phyloP scores from a whole-genome alignment of 768 basidiomycete species.

The Agaricus sinodeliciosus region DNA sequence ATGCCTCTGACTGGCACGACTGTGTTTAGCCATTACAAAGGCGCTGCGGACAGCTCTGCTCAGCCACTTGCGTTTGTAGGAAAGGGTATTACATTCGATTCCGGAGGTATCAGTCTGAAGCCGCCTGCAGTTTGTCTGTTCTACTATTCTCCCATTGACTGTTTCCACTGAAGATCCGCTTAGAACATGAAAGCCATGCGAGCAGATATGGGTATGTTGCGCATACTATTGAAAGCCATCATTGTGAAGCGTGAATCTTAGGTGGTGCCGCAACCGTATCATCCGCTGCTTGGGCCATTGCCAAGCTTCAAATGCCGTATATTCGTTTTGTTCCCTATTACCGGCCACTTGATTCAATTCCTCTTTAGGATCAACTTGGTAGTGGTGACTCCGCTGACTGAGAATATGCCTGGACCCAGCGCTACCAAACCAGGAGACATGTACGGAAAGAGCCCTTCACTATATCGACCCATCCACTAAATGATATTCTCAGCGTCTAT shows the following conservation, averaged over 20 bases:
- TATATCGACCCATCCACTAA: not conserved
- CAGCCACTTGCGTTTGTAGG: conserved; percentile 74
- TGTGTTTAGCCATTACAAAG: conserved; percentile 65
- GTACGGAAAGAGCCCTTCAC: conserved; percentile 29
- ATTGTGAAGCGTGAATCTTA: conserved; percentile 14
- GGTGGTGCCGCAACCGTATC: conserved; percentile 79
- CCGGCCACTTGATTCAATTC: not conserved
- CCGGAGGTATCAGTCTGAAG: conserved; percentile 84
- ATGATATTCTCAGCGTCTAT: conserved; percentile 46
- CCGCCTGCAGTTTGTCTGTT: conserved; percentile 47
- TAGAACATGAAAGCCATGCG: conserved; percentile 83
- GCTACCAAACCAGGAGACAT: conserved; percentile 84
- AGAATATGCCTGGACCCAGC: conserved; percentile 77
- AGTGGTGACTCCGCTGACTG: conserved; percentile 66
- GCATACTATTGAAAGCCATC: not conserved
- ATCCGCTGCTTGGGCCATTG: conserved; percentile 68
- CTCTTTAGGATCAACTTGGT: conserved; percentile 63
- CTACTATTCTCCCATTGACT: not conserved
- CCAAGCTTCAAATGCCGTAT: conserved; percentile 72
- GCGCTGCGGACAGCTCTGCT: conserved; percentile 47
- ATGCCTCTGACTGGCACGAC: not conserved
- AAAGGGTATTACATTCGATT: conserved; percentile 88
- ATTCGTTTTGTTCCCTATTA: conserved; percentile 18
- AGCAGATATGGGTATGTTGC: conserved; percentile 68
- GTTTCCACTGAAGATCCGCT: not conserved